A percentile compares a stretch with the other conserved stretches of the same genome.
Evolutionary conservation across 202 grass and related monocot genomes (phyloP).

Genomic region (Schoenoplectus tabernaemontani): DNA sequence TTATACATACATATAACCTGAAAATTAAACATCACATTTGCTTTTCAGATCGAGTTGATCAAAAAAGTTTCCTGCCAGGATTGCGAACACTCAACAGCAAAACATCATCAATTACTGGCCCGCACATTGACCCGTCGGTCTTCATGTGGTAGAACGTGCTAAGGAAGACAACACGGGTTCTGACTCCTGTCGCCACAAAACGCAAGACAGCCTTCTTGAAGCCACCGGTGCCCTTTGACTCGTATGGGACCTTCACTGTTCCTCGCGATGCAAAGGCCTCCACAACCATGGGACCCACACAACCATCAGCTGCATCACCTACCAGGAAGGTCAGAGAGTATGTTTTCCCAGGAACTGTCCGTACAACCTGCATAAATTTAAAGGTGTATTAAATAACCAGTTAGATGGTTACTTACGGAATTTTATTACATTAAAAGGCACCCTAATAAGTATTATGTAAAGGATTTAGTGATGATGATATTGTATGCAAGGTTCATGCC

Average conservation of each 20-base stretch:
- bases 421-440: no score
- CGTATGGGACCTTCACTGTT: constrained; percentile 27
- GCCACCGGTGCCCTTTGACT: constrained; percentile 45
- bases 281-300: constrained; percentile 36
- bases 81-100: constrained; percentile 34
- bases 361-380: constrained; percentile 33
- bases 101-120: constrained; percentile 53
- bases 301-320: constrained; percentile 54
- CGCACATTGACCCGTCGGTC: constrained; percentile 61
- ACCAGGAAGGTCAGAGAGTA: constrained; percentile 62
- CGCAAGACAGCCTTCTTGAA: constrained; percentile 32
- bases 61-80: constrained; percentile 28
- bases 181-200: constrained; percentile 31
- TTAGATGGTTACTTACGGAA: no score
- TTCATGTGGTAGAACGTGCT: constrained; percentile 54
- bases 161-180: constrained; percentile 55
- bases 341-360: constrained; percentile 27
- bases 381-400: neutral
- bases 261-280: constrained; percentile 48
- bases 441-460: no score
- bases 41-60: neutral
- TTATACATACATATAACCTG: constrained; percentile 13
- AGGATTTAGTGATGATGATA: neutral
- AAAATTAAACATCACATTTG: constrained; percentile 3
- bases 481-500: neutral